Evolutionary conservation across 176 grass and related monocot genomes (phyloP).

Genomic region (Oryza brachyantha): DNA sequence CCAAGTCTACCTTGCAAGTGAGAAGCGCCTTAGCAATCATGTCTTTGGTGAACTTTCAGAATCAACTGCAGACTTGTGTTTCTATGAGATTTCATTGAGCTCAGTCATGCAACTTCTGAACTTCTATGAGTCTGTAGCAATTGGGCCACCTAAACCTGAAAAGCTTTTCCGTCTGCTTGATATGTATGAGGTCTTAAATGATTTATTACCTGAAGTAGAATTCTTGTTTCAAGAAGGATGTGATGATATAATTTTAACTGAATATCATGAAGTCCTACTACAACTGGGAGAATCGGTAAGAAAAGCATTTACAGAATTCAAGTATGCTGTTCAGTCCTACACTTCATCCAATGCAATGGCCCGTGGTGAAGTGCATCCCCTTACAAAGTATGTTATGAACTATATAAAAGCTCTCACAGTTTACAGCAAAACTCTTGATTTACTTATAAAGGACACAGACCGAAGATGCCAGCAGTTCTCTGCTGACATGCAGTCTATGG

Average conservation of each 20-base stretch:
- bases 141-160: constrained; percentile 64
- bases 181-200: constrained; percentile 67
- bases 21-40: constrained; percentile 66
- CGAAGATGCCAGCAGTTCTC: constrained; percentile 27
- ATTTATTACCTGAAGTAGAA: constrained; percentile 54
- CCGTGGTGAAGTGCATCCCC: constrained; percentile 66
- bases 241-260: constrained; percentile 53
- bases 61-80: constrained; percentile 55
- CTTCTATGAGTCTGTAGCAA: constrained; percentile 59
- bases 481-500: constrained; percentile 30
- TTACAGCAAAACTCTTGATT: constrained; percentile 80
- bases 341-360: constrained; percentile 53
- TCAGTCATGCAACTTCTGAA: constrained; percentile 68
- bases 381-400: constrained; percentile 97
- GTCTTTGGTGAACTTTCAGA: constrained; percentile 70
- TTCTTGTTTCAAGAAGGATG: constrained; percentile 59
- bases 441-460: constrained; percentile 57
- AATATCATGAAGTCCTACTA: constrained; percentile 73
- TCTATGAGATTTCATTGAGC: constrained; percentile 79
- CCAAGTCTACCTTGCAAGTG: constrained; percentile 72
- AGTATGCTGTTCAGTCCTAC: constrained; percentile 59
- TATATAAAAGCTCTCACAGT: constrained; percentile 70
- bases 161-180: constrained; percentile 79
- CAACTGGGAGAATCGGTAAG: constrained; percentile 64
- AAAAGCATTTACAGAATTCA: constrained; percentile 61